Evolutionary conservation across 225 moss, liverwort and hornwort genomes (phyloP), one percentile per base, ranked within the genome.

Genomic region (Pseudoscleropodium purum): DNA sequence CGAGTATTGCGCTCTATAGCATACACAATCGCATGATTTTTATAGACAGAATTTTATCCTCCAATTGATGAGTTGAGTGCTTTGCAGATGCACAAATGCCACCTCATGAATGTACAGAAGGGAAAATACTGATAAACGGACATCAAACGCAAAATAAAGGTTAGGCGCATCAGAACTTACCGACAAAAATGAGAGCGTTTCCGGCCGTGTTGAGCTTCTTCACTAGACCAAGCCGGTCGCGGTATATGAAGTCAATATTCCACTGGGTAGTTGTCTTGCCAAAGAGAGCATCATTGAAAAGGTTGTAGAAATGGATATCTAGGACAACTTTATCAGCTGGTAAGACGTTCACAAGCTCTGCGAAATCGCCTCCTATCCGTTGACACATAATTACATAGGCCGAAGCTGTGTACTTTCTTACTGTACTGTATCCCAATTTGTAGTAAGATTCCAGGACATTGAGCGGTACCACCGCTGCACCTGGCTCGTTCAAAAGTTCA

Each of bases 321-420:
- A 94, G 94, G 72, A 93, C 91, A 37, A 93, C 93, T 80, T 92
- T 94, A 70, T 94, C 91, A 51, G 92, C 90, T 29, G 94, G 94
- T 60, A 94, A 88, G 15, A 89, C 83, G 33, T 91, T 93, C 70
- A 92, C 91, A 31, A 94, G 91, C 93, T 94, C 94, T 36, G 87
- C 81, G 26, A 88, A 91, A 43, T 91, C 87, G 33, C 93, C 94
- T 87, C 94, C 93, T n/a, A 93, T 93, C 15, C 94, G 86, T 70
- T 94, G 94, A 47, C 93, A 91, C 93, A 94, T 93, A 11, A 93
- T 90, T 8, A 94, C 91, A 16, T 93, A 94, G 19, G 90, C 91
- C 29, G 79, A 67, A 33, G 89, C 49, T 47, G 92, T 85, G 84
- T 94, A 47, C 88, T 93, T 92, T 15, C 94, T 67, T 13, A 94